phyloP scores from a whole-genome alignment of 768 basidiomycete genomes.

The Mycena polygramma region DNA sequence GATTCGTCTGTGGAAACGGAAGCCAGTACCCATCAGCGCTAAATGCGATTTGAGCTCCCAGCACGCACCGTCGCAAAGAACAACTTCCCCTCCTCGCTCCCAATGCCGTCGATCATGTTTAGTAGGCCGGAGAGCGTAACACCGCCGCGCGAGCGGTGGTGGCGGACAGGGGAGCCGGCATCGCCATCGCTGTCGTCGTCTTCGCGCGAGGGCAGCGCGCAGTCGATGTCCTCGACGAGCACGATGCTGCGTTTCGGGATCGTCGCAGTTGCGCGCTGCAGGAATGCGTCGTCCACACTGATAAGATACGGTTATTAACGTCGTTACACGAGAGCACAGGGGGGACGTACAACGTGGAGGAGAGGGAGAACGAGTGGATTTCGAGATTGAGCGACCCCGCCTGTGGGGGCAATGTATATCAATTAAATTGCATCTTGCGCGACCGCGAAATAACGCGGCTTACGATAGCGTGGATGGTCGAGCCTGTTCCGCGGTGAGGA shows the following conservation, averaged over 20 bases:
- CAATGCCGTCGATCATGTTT: slow-evolving; percentile 72
- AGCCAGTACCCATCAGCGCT: no score
- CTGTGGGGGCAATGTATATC: slow-evolving; percentile 51
- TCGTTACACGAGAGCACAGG: neutral
- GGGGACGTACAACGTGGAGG: slow-evolving; percentile 58
- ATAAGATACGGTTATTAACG: neutral
- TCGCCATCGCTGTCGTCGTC: no score
- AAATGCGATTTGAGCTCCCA: neutral
- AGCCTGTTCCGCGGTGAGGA: slow-evolving; percentile 17
- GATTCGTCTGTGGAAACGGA: slow-evolving; percentile 65
- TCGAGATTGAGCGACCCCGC: slow-evolving; percentile 81
- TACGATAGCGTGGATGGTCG: slow-evolving; percentile 26
- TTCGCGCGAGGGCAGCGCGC: slow-evolving; percentile 58
- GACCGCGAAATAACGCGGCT: slow-evolving; percentile 40
- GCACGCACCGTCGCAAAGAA: slow-evolving; percentile 67
- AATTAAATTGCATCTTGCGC: slow-evolving; percentile 45
- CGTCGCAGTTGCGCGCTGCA: slow-evolving; percentile 42
- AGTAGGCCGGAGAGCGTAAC: slow-evolving; percentile 70
- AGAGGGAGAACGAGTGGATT: slow-evolving; percentile 76
- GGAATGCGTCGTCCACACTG: slow-evolving; percentile 46
- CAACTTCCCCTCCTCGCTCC: slow-evolving; percentile 72
- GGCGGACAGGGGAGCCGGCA: slow-evolving; percentile 29
- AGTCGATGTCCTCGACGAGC: slow-evolving; percentile 56
- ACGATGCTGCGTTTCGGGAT: slow-evolving; percentile 50
- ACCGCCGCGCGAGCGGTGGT: slow-evolving; percentile 40